Evolutionary conservation across 208 protist species (phyloP), one percentile per base, ranked within the genome.

Genomic region (Porcisia deanei): DNA sequence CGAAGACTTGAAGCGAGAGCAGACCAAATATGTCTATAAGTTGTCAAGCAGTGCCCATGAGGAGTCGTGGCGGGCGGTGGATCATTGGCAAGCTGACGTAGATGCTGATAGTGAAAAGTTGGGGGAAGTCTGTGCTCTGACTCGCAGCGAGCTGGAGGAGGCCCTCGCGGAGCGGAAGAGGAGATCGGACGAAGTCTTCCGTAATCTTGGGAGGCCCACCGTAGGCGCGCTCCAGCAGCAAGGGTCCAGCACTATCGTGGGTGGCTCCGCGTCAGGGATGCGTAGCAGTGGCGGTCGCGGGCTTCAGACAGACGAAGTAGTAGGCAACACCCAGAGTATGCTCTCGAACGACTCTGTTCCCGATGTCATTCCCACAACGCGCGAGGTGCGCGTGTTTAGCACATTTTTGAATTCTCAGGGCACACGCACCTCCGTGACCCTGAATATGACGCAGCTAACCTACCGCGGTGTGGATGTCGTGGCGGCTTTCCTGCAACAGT

Each of bases 391-490:
- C n/a, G 77, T 96, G 20, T 96, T 93, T 70, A 88, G 86, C 76
- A 95, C 84, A 1, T 95, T 96, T 72, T 81, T 94, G 37, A 87
- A 86, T 66, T 37, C 87, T 5, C 74, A 94, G 63, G 88, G 87
- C 41, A 91, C 85, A 47, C 82, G 84, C 16, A 89, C 83, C 0
- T 73, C 84, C 12, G 85, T 84, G 52, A 92, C 79, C 25, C 70
- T 96, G 57, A 82, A 77, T 43, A 90, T 88, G 74, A 69, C 82
- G 30, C 87, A 90, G 60, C 57, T 71, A 41, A 85, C 81, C 41
- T 92, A 85, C 80, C 85, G 86, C 70, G 90, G 88, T 18, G 77
- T 97, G 7, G 93, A 97, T 63, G 84, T 97, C 16, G 90, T 97
- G 37, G 87, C 87, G 14, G 85, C 84, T 10, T 94, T 94, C 77